Evolutionary conservation across 2,329 filamentous ascomycete genomes (phyloP), one percentile per base, ranked within the genome.

Genomic region (Aspergillus sojae): DNA sequence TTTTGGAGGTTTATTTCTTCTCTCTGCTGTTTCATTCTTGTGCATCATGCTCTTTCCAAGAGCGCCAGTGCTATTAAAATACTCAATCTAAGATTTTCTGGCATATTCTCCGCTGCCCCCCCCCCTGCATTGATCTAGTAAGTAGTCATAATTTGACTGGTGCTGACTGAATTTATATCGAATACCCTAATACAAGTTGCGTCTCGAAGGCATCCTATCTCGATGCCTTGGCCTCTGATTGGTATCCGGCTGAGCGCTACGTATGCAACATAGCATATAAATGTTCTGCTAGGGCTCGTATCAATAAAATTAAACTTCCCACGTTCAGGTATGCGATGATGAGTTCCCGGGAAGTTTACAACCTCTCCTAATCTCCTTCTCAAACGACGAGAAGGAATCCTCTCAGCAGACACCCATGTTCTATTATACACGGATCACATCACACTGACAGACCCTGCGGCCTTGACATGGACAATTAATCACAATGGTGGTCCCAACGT

Each of bases 371-470:
- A n/a, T 21, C 21, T 12, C 23, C 30, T 39, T 39, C 52, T 23
- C n/a, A 9, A 1, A n/a, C 7, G 2, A 23, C 23, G 32, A 26
- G 52, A 55, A 55, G 32, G 14, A 39, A 3, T 9, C 21, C 23
- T 48, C 26, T 32, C 9, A 32, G 48, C 10, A 52, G 48, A 52
- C 28, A 23, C 26, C n/a, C 32, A 55, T 39, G 21, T 39, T 53
- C 32, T 48, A 45, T 48, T 59, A 58, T 53, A 55, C 41, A 30
- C 23, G 28, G 7, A 58, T 26, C 14, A 62, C 43, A 16, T 36
- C 54, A 11, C 58, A 57, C 57, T 48, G 52, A 62, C 55, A 57
- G 52, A 57, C 16, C 41, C 48, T 39, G 10, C 28, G 23, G 36
- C 19, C 5, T 11, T 45, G 21, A 16, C 45, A 36, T 19, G 14